These are phyloP conservation scores for Annulohypoxylon stygium DNA, from an alignment of 495 filamentous ascomycete species.

Conservation along the genomic window DNA sequence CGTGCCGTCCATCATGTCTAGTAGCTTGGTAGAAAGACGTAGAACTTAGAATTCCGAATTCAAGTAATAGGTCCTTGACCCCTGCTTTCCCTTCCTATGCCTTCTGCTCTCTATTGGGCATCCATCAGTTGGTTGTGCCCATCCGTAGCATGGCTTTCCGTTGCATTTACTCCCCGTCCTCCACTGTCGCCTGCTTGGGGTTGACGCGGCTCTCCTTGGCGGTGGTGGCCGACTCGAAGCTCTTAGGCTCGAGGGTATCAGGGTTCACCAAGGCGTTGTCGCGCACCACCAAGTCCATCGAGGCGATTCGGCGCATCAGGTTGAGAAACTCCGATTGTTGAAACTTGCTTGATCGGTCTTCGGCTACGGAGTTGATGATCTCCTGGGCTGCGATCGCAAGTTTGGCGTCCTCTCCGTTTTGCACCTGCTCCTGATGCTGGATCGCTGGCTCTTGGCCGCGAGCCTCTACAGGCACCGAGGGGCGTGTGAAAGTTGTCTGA, in stretches of 20 bases:
- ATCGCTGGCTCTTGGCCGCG: background rate
- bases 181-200: background rate
- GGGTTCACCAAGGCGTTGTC: slow-evolving; percentile 56
- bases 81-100: background rate
- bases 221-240: background rate
- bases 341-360: slow-evolving; percentile 59
- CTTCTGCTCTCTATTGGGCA: background rate
- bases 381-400: slow-evolving; percentile 56
- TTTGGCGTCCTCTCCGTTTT: slow-evolving; percentile 43
- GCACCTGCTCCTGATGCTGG: background rate
- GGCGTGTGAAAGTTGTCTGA: background rate
- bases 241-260: background rate
- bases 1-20: background rate
- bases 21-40: background rate
- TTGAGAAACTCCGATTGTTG: slow-evolving; percentile 59
- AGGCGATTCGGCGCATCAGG: slow-evolving; percentile 59
- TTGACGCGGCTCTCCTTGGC: background rate
- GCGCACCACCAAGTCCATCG: slow-evolving; percentile 56
- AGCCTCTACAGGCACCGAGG: background rate
- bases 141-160: background rate
- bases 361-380: slow-evolving; percentile 55
- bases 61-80: background rate
- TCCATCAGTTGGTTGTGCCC: background rate
- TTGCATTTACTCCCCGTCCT: background rate
- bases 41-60: slow-evolving; percentile 2